These are phyloP conservation scores for Amanita polypyramis DNA, from an alignment of 768 basidiomycete genomes.

Conservation along the genomic window DNA sequence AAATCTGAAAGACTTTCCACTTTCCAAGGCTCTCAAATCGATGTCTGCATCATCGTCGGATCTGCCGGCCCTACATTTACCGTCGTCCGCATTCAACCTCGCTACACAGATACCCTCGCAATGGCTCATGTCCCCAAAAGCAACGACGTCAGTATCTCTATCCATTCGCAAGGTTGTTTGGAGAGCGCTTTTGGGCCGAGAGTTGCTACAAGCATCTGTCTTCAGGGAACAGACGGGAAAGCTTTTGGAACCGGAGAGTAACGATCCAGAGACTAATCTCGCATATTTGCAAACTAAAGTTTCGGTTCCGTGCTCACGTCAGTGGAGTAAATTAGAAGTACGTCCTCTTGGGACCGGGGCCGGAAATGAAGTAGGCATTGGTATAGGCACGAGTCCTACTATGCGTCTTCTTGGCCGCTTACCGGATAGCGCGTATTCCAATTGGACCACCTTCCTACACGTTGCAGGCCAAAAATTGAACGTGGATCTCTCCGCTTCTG, in stretches of 20 bases:
- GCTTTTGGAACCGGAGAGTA: neutral
- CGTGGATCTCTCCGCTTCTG: conserved; percentile 12
- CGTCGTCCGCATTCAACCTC: conserved; percentile 50
- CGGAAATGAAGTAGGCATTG: conserved; percentile 8
- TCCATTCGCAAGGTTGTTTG: conserved; percentile 62
- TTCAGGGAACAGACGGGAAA: neutral
- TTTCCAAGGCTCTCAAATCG: conserved; percentile 24
- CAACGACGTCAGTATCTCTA: conserved; percentile 28
- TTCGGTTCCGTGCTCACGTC: conserved; percentile 17
- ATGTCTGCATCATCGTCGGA: conserved; percentile 10
- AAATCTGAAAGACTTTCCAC: conserved; percentile 40
- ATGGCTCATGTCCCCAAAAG: conserved; percentile 36
- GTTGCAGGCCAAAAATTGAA: conserved; percentile 17
- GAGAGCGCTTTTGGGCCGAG: conserved; percentile 46
- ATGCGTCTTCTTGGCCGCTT: conserved; percentile 43
- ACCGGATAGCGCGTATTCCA: conserved; percentile 34
- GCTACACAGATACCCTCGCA: conserved; percentile 61
- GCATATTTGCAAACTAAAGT: conserved; percentile 7
- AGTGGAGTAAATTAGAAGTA: conserved; percentile 8
- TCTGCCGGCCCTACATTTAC: conserved; percentile 26
- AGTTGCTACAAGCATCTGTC: conserved; percentile 3
- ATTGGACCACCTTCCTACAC: conserved; percentile 38
- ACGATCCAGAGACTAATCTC: neutral
- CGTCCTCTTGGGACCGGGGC: neutral
- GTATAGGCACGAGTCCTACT: conserved; percentile 28